phyloP scores from a whole-genome alignment of 129 eudicot genomes.

The Helichrysum umbraculigerum region DNA sequence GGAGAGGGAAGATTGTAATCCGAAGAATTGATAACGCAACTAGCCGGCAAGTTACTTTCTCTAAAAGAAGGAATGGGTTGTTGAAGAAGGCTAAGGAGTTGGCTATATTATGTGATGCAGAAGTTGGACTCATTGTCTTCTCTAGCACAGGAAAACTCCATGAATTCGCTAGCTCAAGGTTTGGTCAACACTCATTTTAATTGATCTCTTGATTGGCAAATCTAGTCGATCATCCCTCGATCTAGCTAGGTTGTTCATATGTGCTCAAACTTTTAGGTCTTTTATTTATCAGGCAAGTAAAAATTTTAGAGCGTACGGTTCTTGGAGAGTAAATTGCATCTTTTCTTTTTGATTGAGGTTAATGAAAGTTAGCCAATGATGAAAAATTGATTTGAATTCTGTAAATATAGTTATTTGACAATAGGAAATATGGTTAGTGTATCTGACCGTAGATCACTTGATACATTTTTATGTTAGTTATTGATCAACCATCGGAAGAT shows the following conservation, averaged over 20 bases:
- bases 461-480: no score
- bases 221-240: not conserved
- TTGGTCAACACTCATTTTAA: conserved; percentile 27
- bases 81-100: conserved; percentile 86
- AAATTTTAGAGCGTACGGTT: not conserved
- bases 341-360: conserved; percentile 2
- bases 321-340: not conserved
- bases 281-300: not conserved
- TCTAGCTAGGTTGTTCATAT: not conserved
- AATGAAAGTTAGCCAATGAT: not conserved
- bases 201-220: conserved; percentile 9
- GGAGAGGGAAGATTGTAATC: conserved; percentile 88
- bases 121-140: conserved; percentile 72
- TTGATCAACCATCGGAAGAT: no score
- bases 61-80: conserved; percentile 82
- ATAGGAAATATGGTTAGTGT: not conserved
- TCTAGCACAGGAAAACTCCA: conserved; percentile 83
- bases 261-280: not conserved
- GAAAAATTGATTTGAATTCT: not conserved
- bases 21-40: conserved; percentile 88
- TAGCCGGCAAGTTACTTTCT: conserved; percentile 86
- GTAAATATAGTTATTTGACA: not conserved
- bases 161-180: conserved; percentile 76
- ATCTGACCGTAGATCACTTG: not conserved
- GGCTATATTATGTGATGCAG: conserved; percentile 77